phyloP scores from a whole-genome alignment of 2,329 filamentous ascomycete genomes.

The Fusarium odoratissimum region DNA sequence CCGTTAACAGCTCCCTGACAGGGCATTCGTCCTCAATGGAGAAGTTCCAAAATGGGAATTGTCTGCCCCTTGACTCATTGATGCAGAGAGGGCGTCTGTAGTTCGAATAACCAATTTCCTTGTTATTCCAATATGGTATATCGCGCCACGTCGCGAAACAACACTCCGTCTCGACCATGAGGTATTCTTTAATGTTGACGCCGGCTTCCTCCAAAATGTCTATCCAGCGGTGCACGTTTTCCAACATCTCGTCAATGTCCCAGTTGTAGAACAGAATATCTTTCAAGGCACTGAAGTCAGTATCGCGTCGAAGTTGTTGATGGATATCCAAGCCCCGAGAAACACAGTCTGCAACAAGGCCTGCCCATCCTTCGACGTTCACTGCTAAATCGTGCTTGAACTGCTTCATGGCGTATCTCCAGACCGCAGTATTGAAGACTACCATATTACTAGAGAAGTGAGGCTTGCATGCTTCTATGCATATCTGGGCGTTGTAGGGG shows the following conservation, averaged over 20 bases:
- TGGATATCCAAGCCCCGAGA: accelerated
- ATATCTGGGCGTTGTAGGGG: not conserved
- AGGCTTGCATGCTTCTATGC: not conserved
- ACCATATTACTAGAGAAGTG: not conserved
- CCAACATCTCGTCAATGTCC: not conserved
- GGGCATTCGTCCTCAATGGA: not conserved
- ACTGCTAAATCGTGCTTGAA: not conserved
- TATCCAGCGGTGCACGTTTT: not conserved
- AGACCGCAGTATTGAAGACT: not conserved
- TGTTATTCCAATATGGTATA: not conserved
- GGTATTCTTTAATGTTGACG: not conserved
- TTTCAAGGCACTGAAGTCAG: not conserved
- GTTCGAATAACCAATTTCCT: not conserved
- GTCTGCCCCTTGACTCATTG: not conserved
- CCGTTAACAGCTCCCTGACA: not conserved
- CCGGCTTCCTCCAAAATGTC: not conserved
- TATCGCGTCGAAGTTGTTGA: not conserved
- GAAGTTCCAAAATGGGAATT: not conserved
- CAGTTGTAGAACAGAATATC: not conserved
- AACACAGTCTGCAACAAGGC: not conserved
- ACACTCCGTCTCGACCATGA: not conserved
- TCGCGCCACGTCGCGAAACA: not conserved
- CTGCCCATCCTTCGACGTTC: not conserved
- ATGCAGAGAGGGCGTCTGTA: not conserved
- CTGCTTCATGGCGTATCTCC: not conserved